phyloP scores from a whole-genome alignment of 805 yeast species.

The Ogataea nitratoaversa region DNA sequence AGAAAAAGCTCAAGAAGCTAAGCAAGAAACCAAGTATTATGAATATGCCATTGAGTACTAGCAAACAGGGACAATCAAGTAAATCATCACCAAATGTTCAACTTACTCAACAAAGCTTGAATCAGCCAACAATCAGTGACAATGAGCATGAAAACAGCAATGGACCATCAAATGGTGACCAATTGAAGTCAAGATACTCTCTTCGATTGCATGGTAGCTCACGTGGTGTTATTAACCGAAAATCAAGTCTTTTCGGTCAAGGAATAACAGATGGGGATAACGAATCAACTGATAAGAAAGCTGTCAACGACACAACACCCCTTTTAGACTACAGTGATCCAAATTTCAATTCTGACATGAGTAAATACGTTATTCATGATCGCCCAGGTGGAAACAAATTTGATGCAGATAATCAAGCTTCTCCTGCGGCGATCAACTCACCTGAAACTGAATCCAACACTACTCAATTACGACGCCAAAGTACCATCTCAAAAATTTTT shows the following conservation, averaged over 20 bases:
- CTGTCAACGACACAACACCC: not conserved
- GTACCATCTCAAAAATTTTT: constrained; percentile 21
- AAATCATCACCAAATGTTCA: no score
- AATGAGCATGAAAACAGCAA: no score
- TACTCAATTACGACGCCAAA: constrained; percentile 17
- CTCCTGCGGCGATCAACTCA: not conserved
- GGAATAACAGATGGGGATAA: not conserved
- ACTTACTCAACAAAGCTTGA: no score
- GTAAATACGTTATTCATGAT: not conserved
- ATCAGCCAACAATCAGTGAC: no score
- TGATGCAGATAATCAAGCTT: not conserved
- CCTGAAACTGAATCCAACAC: constrained; percentile 1
- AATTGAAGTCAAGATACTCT: no score
- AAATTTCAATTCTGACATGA: not conserved
- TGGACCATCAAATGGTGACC: not conserved
- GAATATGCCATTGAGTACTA: not conserved
- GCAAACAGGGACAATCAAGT: not conserved
- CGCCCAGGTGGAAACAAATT: not conserved
- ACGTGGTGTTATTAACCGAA: no score
- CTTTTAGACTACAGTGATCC: not conserved
- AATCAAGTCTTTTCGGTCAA: not conserved
- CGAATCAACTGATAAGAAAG: not conserved
- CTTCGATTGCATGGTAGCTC: no score
- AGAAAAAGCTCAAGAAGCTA: constrained; percentile 34
- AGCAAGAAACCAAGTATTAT: constrained; percentile 15